A percentile compares a stretch with the other conserved stretches of the same genome.
Conservation (phyloP, 2,329 filamentous ascomycete genomes). For the Epicoccum sorghinum region DNA sequence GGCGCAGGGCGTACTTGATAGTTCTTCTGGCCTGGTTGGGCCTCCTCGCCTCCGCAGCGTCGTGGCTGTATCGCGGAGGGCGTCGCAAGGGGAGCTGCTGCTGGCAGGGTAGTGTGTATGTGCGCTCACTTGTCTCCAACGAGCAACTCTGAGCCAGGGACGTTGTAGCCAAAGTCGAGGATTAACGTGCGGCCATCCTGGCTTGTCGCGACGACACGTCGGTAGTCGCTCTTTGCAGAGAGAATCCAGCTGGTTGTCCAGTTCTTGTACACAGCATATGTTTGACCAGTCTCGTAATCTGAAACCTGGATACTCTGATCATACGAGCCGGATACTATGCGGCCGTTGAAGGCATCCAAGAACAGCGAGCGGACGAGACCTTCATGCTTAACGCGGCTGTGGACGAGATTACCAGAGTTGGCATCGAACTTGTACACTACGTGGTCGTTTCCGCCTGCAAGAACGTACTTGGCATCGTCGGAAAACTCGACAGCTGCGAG, state of each 20-base stretch:
- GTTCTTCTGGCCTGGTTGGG: too few species aligned
- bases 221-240: constrained; percentile 93
- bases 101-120: not conserved
- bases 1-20: too few species aligned
- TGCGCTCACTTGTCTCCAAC: constrained; percentile 19
- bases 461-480: constrained; percentile 90
- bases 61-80: too few species aligned
- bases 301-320: constrained; percentile 96
- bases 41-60: too few species aligned
- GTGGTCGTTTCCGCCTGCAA: constrained; percentile 93
- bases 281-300: constrained; percentile 78
- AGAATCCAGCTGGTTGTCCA: constrained; percentile 98
- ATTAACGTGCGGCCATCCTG: constrained; percentile 92
- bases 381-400: constrained; percentile 80
- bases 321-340: constrained; percentile 90
- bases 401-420: constrained; percentile 82
- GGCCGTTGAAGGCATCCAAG: constrained; percentile 83
- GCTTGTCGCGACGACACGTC: constrained; percentile 90
- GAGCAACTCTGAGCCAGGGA: constrained; percentile 60
- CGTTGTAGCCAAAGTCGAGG: constrained; percentile 81
- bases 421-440: constrained; percentile 96
- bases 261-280: constrained; percentile 84
- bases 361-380: constrained; percentile 89
- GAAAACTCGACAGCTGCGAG: constrained; percentile 96
- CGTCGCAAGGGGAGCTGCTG: not conserved